Evolutionary conservation across 768 basidiomycete species (phyloP).

Genomic region (Boletus rubropictus): DNA sequence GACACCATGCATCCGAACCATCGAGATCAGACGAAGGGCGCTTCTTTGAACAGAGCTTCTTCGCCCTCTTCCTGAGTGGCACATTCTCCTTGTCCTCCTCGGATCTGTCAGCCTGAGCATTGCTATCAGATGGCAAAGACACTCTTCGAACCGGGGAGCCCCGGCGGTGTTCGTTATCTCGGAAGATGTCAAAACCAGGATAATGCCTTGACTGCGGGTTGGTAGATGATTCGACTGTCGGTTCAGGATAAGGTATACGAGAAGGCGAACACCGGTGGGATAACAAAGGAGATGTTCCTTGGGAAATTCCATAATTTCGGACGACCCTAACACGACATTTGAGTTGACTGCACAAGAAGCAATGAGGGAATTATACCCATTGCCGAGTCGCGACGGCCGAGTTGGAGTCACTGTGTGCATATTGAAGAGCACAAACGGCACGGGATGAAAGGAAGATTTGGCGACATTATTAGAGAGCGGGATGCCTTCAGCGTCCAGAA

Average conservation of each 20-base stretch:
- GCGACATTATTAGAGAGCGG: conserved; percentile 27
- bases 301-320: conserved; percentile 7
- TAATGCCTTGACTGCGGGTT: conserved; percentile 58
- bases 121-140: conserved; percentile 1
- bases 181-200: conserved; percentile 59
- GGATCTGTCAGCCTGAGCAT: conserved; percentile 9
- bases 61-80: conserved; percentile 41
- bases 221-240: conserved; percentile 36
- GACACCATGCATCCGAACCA: conserved; percentile 2
- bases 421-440: conserved; percentile 30
- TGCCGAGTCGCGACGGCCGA: conserved; percentile 30
- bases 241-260: conserved; percentile 21
- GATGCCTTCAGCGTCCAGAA: conserved; percentile 51
- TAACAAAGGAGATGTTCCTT: conserved; percentile 10
- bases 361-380: conserved; percentile 25
- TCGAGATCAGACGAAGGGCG: conserved; percentile 7
- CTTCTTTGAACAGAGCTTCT: conserved; percentile 34
- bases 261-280: conserved; percentile 11
- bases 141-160: neutral
- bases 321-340: conserved; percentile 23
- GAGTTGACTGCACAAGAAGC: conserved; percentile 32
- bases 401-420: conserved; percentile 24
- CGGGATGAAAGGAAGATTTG: conserved; percentile 17
- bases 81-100: conserved; percentile 59
- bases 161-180: conserved; percentile 33